Percentiles rank a stretch among this genome's conserved stretches.
Evolutionary conservation across 1,139 yeast species (phyloP).

Genomic region (Saccharomyces hybrid): DNA sequence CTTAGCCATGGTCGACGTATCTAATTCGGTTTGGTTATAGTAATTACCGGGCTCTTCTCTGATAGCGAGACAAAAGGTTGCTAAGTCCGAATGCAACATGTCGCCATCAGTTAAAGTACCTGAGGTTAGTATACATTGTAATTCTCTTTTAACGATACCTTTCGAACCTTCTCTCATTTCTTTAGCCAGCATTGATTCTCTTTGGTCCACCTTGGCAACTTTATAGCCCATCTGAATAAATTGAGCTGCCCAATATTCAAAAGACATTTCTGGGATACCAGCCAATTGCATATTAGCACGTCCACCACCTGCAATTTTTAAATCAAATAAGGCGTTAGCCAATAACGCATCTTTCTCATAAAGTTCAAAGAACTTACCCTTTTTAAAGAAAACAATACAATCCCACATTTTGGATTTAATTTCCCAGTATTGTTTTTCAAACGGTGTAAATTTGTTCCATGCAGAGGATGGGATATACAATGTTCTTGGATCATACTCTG

Average conservation of each 20-base stretch:
- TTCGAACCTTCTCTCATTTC: slow-evolving; percentile 84
- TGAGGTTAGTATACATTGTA: slow-evolving; percentile 81
- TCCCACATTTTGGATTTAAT: slow-evolving; percentile 94
- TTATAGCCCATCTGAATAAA: slow-evolving; percentile 89
- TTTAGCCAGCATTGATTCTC: slow-evolving; percentile 82
- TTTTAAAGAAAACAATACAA: slow-evolving; percentile 92
- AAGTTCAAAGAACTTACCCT: slow-evolving; percentile 92
- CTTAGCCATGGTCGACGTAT: slow-evolving; percentile 10
- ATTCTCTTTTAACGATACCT: slow-evolving; percentile 86
- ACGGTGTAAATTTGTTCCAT: slow-evolving; percentile 89
- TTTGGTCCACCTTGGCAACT: slow-evolving; percentile 93
- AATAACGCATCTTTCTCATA: slow-evolving; percentile 93
- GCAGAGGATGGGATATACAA: slow-evolving; percentile 80
- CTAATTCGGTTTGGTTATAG: slow-evolving; percentile 16
- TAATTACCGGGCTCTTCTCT: slow-evolving; percentile 44
- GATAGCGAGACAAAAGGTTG: slow-evolving; percentile 81
- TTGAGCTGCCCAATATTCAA: slow-evolving; percentile 95
- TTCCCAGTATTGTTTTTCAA: slow-evolving; percentile 97
- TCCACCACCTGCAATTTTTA: slow-evolving; percentile 95
- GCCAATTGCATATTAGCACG: slow-evolving; percentile 96
- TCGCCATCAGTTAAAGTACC: slow-evolving; percentile 73
- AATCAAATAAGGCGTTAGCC: slow-evolving; percentile 83
- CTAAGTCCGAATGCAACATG: slow-evolving; percentile 86
- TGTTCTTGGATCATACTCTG: slow-evolving; percentile 86
- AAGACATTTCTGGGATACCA: slow-evolving; percentile 97